Evolutionary conservation across 179 eudicot genomes (phyloP).

Genomic region (Heliamphora pulchella): DNA sequence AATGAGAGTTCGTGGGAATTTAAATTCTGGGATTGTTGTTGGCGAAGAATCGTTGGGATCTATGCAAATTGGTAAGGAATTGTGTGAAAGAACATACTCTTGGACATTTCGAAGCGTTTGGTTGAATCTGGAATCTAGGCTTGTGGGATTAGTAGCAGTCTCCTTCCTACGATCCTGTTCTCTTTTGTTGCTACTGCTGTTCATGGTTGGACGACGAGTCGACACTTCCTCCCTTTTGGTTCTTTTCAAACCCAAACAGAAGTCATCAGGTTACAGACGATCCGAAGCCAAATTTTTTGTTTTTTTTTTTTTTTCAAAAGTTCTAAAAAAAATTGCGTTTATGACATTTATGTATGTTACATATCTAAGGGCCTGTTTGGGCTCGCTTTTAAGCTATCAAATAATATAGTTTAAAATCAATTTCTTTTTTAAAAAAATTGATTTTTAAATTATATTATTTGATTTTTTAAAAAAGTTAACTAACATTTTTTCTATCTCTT

Average conservation of each 20-base stretch:
- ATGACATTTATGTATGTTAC: no score
- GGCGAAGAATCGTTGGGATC: conserved; percentile 3
- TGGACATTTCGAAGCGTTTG: conserved; percentile 76
- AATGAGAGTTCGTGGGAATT: neutral
- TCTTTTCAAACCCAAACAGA: neutral
- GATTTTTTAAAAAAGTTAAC: no score
- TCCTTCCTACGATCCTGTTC: conserved; percentile 27
- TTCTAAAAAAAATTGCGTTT: no score
- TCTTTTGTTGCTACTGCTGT: conserved; percentile 28
- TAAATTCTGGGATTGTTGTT: conserved; percentile 9
- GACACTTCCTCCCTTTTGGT: neutral
- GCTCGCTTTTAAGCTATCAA: no score
- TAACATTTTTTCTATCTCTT: no score
- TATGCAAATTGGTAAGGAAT: neutral
- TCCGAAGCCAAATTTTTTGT: no score
- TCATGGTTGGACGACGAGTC: conserved; percentile 28
- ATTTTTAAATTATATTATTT: no score
- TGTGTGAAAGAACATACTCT: conserved; percentile 39
- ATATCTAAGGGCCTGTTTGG: no score
- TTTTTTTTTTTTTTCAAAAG: no score
- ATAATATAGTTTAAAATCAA: no score
- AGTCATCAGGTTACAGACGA: neutral
- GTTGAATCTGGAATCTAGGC: conserved; percentile 72
- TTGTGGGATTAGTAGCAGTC: conserved; percentile 18
- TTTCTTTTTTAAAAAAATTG: no score